Evolutionary conservation across 176 grass and related monocot genomes (phyloP), one percentile per base, ranked within the genome.

Genomic region (Cenchrus americanus): DNA sequence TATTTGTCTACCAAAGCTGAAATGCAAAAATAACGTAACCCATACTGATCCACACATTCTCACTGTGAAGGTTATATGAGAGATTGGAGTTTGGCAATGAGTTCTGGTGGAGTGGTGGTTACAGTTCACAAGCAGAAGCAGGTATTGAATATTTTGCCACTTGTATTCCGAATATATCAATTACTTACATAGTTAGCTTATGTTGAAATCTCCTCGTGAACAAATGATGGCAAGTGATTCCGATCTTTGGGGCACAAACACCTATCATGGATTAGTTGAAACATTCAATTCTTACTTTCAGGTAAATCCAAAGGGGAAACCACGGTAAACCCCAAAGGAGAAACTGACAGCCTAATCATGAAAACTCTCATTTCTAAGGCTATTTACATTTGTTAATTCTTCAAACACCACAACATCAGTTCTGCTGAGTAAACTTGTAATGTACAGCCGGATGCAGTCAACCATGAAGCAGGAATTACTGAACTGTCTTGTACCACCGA

Each of bases 301-400:
- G n/a, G 21, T 69, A 77, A 58, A 59, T 19, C 14, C 14, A 69
- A 81, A 23, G 62, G 5, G 27, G 37, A 23, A 24, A 21, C 13
- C 10, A 27, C 9, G 14, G 23, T 62, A 76, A 53, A 47, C 74
- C 69, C 55, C 44, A 62, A 60, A 62, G 49, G 70, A 6, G 6
- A 41, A 68, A 55, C 59, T 44, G 24, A 43, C 42, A 61, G 82
- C 51, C 73, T 78, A 75, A 68, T 58, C 62, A 24, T 46, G 50
- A 74, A 83, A 62, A 83, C 10, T 8, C 42, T 69, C 40, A 83
- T 73, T 90, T 83, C 84, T 87, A 80, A 79, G 49, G 50, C 73
- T 88, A 88, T 88, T 74, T 88, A 85, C 83, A 82, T 79, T 42
- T 85, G 51, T 75, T 74, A 66, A 41, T 65, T 61, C 69, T 83